phyloP scores from a whole-genome alignment of 768 basidiomycete species.

The Holtermanniella nyarrowii region DNA sequence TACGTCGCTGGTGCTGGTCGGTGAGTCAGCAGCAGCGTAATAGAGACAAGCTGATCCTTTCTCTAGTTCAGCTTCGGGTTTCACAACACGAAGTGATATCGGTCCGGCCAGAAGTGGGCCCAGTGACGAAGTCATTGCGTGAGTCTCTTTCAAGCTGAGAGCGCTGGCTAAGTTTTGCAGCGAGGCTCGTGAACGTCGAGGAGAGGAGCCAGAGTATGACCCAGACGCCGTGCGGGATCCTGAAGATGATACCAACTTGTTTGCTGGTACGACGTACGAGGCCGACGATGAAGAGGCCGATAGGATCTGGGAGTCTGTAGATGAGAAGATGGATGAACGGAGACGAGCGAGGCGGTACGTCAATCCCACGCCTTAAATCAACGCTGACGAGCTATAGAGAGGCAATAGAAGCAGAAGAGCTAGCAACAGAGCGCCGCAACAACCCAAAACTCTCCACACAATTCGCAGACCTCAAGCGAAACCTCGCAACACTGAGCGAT shows the following conservation, averaged over 20 bases:
- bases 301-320: slow-evolving; percentile 84
- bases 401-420: slow-evolving; percentile 61
- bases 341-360: slow-evolving; percentile 62
- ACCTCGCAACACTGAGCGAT: slow-evolving; percentile 73
- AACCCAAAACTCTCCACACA: slow-evolving; percentile 92
- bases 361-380: slow-evolving; percentile 30
- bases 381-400: slow-evolving; percentile 48
- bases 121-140: slow-evolving; percentile 83
- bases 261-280: slow-evolving; percentile 91
- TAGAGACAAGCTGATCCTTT: background rate
- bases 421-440: slow-evolving; percentile 68
- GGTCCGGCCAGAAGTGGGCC: slow-evolving; percentile 94
- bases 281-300: slow-evolving; percentile 97
- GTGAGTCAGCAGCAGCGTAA: slow-evolving; percentile 45
- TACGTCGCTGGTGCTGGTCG: slow-evolving; percentile 98
- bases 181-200: slow-evolving; percentile 73
- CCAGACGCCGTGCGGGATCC: slow-evolving; percentile 92
- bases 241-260: slow-evolving; percentile 91
- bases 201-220: slow-evolving; percentile 69
- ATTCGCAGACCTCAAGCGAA: slow-evolving; percentile 89
- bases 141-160: slow-evolving; percentile 34
- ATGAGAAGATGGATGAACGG: slow-evolving; percentile 78
- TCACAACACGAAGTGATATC: slow-evolving; percentile 96
- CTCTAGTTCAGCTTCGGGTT: slow-evolving; percentile 66
- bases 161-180: slow-evolving; percentile 42